Conservation (phyloP, 345 rosid genomes). For the Mallotus nudiflorus region DNA sequence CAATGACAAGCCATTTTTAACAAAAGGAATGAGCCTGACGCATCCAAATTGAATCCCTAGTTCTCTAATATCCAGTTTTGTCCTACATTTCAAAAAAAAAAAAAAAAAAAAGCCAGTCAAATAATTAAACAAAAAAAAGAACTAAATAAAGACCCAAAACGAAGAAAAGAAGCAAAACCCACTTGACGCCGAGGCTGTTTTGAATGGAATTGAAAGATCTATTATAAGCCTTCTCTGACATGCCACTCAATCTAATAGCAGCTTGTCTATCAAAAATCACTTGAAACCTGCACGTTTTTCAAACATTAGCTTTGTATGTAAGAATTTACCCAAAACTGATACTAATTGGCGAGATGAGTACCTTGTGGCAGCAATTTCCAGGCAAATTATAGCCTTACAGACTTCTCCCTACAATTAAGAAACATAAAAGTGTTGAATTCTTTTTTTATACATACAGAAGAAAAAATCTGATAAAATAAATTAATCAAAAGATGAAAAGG, state of each 20-base stretch:
- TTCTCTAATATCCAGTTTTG: slow-evolving; percentile 66
- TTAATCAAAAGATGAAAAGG: neutral
- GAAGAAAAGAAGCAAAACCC: slow-evolving; percentile 20
- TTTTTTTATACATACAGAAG: no score
- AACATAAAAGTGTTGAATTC: no score
- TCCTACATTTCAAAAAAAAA: slow-evolving; percentile 35
- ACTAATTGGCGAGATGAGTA: slow-evolving; percentile 2
- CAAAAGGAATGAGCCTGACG: slow-evolving; percentile 78
- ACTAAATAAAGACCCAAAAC: neutral
- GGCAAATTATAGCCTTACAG: slow-evolving; percentile 84
- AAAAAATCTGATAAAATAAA: neutral
- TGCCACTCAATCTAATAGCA: slow-evolving; percentile 77
- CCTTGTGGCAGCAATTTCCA: slow-evolving; percentile 87
- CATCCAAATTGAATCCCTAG: slow-evolving; percentile 90
- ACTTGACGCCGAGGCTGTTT: slow-evolving; percentile 82
- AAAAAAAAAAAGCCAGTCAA: neutral
- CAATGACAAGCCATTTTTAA: slow-evolving; percentile 63
- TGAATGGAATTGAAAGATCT: slow-evolving; percentile 79
- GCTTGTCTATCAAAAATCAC: slow-evolving; percentile 69
- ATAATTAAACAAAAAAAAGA: neutral
- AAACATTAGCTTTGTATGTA: neutral
- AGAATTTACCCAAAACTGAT: neutral
- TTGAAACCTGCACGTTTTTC: slow-evolving; percentile 44
- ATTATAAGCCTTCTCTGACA: slow-evolving; percentile 85
- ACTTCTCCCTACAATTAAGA: slow-evolving; percentile 69